Evolutionary conservation across 768 basidiomycete genomes (phyloP).

Genomic region (Collybia nuda): DNA sequence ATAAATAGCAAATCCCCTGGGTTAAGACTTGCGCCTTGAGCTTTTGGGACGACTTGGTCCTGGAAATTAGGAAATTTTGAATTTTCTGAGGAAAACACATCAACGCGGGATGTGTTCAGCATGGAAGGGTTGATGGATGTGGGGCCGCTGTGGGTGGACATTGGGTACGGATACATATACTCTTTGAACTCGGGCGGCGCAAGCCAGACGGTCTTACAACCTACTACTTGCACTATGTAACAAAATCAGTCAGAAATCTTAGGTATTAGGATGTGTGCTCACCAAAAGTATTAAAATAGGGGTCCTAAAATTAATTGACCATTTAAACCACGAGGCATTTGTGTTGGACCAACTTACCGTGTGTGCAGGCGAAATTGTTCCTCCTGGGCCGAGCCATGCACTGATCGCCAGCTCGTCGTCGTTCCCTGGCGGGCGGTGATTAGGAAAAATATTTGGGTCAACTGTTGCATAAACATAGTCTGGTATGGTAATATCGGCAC

Average conservation of each 20-base stretch:
- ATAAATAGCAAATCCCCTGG: slow-evolving; percentile 89
- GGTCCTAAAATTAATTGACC: slow-evolving; percentile 58
- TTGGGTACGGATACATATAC: slow-evolving; percentile 61
- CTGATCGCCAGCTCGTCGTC: slow-evolving; percentile 70
- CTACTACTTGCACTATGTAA: slow-evolving; percentile 78
- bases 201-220: slow-evolving; percentile 89
- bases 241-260: slow-evolving; percentile 7
- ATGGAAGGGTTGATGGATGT: slow-evolving; percentile 47
- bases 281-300: slow-evolving; percentile 93
- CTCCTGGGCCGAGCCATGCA: slow-evolving; percentile 79
- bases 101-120: slow-evolving; percentile 80
- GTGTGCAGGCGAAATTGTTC: slow-evolving; percentile 87
- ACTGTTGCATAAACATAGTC: slow-evolving; percentile 83
- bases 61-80: slow-evolving; percentile 51
- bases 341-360: slow-evolving; percentile 43
- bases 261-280: not conserved
- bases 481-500: slow-evolving; percentile 76
- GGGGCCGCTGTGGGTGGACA: slow-evolving; percentile 29
- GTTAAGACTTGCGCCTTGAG: slow-evolving; percentile 61
- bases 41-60: slow-evolving; percentile 53
- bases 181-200: slow-evolving; percentile 63
- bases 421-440: slow-evolving; percentile 65
- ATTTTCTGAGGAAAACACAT: slow-evolving; percentile 59
- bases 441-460: slow-evolving; percentile 39
- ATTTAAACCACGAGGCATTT: slow-evolving; percentile 7